These are phyloP conservation scores for Kodamaea laetipori DNA, from an alignment of 805 yeast species.

Conservation along the genomic window DNA sequence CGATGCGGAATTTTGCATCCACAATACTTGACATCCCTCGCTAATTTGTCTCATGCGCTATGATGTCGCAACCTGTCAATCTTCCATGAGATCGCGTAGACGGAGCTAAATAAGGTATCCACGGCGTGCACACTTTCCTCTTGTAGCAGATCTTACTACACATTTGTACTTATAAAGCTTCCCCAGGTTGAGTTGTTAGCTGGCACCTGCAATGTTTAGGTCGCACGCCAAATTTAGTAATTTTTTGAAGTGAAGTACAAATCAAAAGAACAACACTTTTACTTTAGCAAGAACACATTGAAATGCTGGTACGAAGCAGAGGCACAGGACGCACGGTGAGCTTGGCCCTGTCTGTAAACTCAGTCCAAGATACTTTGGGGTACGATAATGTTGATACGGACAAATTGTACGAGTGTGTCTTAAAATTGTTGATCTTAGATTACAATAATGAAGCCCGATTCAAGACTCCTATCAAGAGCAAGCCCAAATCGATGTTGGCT, in stretches of 20 bases:
- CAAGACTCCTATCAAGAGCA: conserved; percentile 32
- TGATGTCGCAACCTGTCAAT: too few species aligned
- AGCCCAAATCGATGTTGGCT: conserved; percentile 7
- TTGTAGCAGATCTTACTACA: too few species aligned
- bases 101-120: too few species aligned
- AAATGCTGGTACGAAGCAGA: conserved; percentile 11
- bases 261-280: neutral
- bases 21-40: too few species aligned
- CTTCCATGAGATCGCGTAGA: too few species aligned
- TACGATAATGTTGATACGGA: conserved; percentile 22
- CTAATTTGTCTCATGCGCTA: too few species aligned
- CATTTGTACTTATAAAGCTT: too few species aligned
- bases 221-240: conserved; percentile 1
- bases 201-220: too few species aligned
- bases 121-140: too few species aligned
- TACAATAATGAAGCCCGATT: conserved; percentile 68
- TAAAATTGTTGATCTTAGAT: conserved; percentile 58
- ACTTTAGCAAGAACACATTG: neutral
- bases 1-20: too few species aligned
- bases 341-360: conserved; percentile 11
- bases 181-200: too few species aligned
- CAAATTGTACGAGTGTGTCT: conserved; percentile 51
- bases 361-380: conserved; percentile 13
- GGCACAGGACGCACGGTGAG: conserved; percentile 8
- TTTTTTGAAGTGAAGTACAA: neutral